Evolutionary conservation across 116 monocot species (phyloP).

Genomic region (Phalaenopsis hybrid): DNA sequence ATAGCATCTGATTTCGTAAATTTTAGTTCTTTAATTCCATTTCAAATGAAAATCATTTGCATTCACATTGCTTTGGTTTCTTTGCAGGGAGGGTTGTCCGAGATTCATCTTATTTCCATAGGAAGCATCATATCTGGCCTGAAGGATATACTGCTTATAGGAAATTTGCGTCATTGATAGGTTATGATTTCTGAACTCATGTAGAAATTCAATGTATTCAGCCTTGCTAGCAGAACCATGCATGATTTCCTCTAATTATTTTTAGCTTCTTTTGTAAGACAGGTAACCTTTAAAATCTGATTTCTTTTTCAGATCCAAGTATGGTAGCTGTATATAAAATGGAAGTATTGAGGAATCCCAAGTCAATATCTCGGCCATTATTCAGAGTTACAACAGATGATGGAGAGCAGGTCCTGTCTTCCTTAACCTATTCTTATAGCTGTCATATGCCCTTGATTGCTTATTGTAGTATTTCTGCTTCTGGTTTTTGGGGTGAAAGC

Average conservation of each 20-base stretch:
- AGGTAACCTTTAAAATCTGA: neutral
- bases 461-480: constrained; percentile 1
- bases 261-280: neutral
- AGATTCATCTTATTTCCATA: constrained; percentile 76
- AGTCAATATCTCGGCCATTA: constrained; percentile 58
- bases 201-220: constrained; percentile 7
- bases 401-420: constrained; percentile 52
- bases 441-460: constrained; percentile 1
- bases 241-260: neutral
- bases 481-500: neutral
- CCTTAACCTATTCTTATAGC: neutral
- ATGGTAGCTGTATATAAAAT: constrained; percentile 52
- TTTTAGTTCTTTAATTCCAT: neutral
- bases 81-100: constrained; percentile 66
- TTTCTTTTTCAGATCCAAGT: constrained; percentile 50
- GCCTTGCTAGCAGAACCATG: constrained; percentile 7
- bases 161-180: constrained; percentile 72
- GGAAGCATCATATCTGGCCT: constrained; percentile 74
- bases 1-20: neutral
- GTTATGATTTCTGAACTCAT: constrained; percentile 24
- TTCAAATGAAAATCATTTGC: neutral
- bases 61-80: neutral
- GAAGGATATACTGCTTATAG: constrained; percentile 88
- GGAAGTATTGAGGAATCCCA: constrained; percentile 84
- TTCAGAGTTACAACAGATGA: constrained; percentile 73